Conservation (phyloP, 164 flowering plant genomes). For the Vitis cinerea region DNA sequence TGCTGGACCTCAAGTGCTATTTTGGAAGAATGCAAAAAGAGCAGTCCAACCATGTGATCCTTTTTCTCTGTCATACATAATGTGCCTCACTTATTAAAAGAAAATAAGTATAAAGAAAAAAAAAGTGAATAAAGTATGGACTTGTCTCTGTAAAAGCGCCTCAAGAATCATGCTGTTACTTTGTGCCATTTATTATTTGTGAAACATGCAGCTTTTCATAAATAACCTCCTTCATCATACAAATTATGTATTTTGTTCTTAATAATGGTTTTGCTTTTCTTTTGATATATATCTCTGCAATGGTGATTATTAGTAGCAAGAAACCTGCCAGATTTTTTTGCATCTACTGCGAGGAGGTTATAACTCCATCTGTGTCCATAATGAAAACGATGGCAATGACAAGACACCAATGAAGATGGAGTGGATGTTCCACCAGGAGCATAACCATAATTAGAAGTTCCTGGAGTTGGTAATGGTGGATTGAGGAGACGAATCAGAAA, state of each 20-base stretch:
- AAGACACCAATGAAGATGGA: conserved; percentile 20
- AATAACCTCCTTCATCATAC: not conserved
- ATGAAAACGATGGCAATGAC: conserved; percentile 16
- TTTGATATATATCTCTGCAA: not conserved
- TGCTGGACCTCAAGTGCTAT: conserved; percentile 9
- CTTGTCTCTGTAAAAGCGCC: too few relatives aligned
- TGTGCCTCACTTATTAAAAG: too few relatives aligned
- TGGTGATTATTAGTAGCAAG: conserved; percentile 8
- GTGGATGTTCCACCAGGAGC: conserved; percentile 27
- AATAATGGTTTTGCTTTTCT: not conserved
- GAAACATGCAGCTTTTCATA: not conserved
- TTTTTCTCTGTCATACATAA: too few relatives aligned
- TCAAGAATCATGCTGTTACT: too few relatives aligned
- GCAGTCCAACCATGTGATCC: conserved; percentile 11
- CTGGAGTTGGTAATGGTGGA: too few relatives aligned
- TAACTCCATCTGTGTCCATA: too few relatives aligned
- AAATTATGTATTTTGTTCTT: not conserved
- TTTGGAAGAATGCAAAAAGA: conserved; percentile 15
- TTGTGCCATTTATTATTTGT: too few relatives aligned
- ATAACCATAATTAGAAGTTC: not conserved
- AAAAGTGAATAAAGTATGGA: too few relatives aligned
- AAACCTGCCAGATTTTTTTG: not conserved
- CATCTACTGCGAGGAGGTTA: not conserved
- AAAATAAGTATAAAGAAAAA: too few relatives aligned
- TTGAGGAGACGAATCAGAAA: too few relatives aligned